A percentile compares a stretch with the other conserved stretches of the same genome.
Conservation (phyloP, 306 rosid genomes). For the Pterocarpus santalinus region DNA sequence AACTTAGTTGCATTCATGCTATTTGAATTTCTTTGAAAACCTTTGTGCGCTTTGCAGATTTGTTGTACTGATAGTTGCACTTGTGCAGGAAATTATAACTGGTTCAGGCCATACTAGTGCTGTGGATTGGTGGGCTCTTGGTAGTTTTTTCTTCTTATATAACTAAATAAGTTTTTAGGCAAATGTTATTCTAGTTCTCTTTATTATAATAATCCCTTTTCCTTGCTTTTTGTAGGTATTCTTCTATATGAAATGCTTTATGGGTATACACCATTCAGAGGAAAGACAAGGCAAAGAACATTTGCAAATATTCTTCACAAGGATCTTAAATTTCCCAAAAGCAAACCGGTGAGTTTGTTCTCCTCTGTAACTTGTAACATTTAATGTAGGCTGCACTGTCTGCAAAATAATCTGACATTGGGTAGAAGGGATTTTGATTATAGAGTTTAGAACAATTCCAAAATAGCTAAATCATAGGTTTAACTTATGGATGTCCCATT, state of each 20-base stretch:
- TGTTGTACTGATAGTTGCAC: slow-evolving; percentile 35
- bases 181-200: background rate
- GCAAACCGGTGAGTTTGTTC: slow-evolving; percentile 65
- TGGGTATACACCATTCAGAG: slow-evolving; percentile 94
- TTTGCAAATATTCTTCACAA: slow-evolving; percentile 93
- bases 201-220: slow-evolving; percentile 3
- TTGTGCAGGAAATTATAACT: slow-evolving; percentile 89
- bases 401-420: background rate
- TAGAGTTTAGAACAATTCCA: too few species aligned
- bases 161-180: background rate
- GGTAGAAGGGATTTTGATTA: background rate
- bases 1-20: background rate
- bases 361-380: slow-evolving; percentile 2
- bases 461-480: too few species aligned
- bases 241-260: slow-evolving; percentile 93
- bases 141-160: slow-evolving; percentile 53
- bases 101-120: slow-evolving; percentile 98
- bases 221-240: slow-evolving; percentile 60
- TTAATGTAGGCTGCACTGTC: background rate
- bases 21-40: slow-evolving; percentile 12
- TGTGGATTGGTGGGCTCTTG: slow-evolving; percentile 99
- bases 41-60: slow-evolving; percentile 18
- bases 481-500: too few species aligned
- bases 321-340: slow-evolving; percentile 92
- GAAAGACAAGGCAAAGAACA: slow-evolving; percentile 91